phyloP scores from a whole-genome alignment of 495 filamentous ascomycete genomes.

The Aspergillus hancockii region DNA sequence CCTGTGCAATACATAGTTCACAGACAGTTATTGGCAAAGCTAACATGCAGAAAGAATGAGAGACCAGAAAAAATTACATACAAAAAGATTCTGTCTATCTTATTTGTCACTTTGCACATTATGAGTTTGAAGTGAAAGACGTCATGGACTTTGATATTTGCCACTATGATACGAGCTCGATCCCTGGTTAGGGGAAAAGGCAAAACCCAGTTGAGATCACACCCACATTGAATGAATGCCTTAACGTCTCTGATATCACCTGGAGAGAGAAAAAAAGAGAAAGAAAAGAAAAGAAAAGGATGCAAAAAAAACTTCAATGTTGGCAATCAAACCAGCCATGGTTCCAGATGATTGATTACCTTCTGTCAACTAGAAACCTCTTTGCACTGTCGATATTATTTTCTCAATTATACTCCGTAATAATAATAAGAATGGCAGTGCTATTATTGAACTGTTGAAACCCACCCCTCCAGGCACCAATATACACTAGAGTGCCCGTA shows the following conservation, averaged over 20 bases:
- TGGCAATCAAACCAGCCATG: background rate
- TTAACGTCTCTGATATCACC: background rate
- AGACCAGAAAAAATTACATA: background rate
- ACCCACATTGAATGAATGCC: background rate
- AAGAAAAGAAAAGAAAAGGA: background rate
- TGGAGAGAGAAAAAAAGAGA: background rate
- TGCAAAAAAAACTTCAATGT: too few species aligned
- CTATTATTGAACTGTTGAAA: conserved; percentile 21
- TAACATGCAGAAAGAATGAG: background rate
- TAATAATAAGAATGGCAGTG: background rate
- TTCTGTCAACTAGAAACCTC: background rate
- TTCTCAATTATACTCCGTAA: background rate
- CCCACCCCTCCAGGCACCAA: conserved; percentile 17
- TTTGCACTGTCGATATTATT: background rate
- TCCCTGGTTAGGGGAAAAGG: background rate
- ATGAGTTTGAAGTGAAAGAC: conserved; percentile 17
- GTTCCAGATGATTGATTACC: background rate
- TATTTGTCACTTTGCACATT: background rate
- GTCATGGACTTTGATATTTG: conserved; percentile 32
- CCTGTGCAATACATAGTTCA: background rate
- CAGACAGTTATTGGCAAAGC: background rate
- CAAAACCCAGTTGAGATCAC: background rate
- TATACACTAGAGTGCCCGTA: conserved; percentile 25
- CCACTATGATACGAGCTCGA: conserved; percentile 18
- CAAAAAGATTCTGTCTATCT: too few species aligned